phyloP scores from a whole-genome alignment of 2,329 filamentous ascomycete species.

The Aureobasidium sp. region DNA sequence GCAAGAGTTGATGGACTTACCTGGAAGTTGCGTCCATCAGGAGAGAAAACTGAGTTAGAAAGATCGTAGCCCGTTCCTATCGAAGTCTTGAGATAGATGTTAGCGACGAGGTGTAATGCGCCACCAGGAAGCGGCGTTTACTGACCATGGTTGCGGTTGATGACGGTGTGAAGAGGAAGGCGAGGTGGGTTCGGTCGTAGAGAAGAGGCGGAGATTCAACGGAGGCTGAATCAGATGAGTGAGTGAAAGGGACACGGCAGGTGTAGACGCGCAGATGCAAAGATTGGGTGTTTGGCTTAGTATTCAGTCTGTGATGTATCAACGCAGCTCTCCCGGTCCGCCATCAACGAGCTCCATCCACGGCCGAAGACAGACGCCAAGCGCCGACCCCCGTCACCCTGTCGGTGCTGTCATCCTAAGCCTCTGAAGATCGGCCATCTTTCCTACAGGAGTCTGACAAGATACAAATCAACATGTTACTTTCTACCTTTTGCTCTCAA shows the following conservation, averaged over 20 bases:
- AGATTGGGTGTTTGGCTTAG: background rate
- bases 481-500: background rate
- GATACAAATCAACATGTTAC: background rate
- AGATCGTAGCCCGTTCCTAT: constrained; percentile 99
- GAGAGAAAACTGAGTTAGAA: constrained; percentile 98
- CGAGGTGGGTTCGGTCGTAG: constrained; percentile 68
- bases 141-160: constrained; percentile 16
- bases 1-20: constrained; percentile 39
- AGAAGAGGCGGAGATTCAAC: background rate
- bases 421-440: background rate
- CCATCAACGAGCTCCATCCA: background rate
- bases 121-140: constrained; percentile 1
- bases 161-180: constrained; percentile 46
- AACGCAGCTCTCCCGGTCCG: constrained; percentile 9
- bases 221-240: background rate
- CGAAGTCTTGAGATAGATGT: constrained; percentile 62
- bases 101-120: background rate
- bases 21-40: constrained; percentile 98
- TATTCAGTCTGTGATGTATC: constrained; percentile 1
- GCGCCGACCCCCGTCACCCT: background rate
- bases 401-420: no score
- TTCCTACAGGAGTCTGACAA: background rate
- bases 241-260: background rate
- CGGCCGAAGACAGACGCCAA: constrained; percentile 5
- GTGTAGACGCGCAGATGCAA: background rate